Base-by-base conservation (phyloP, 164 flowering plant species). In the Vitis riparia region DNA sequence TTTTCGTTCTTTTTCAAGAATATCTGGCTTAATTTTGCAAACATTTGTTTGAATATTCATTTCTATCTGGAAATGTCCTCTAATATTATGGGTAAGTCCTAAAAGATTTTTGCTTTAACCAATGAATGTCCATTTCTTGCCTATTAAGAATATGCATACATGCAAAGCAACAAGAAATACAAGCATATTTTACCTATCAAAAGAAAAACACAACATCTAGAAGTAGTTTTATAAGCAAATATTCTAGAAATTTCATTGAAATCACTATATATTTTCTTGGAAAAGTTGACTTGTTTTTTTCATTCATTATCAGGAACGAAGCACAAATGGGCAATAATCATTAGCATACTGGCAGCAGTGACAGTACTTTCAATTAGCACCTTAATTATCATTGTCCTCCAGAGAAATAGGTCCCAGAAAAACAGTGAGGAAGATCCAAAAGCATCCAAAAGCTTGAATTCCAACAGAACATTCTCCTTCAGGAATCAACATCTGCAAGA, bases 291-390 rank as follows among this genome's bases (percentile, higher is more conserved):
- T 66, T 23, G 12, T 52, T 66, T 70, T 32, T 63, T 32, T 12
- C 8, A 19, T 48, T 55, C 52, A 60, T 23, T 16, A 55, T 29
- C 80, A 81, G 83, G 76, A 55, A 71, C 0, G 55, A 75, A 14
- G 49, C 77, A 72, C 52, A 73, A 56, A 59, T 72, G 78, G 85
- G 32, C 13, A 11, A 67, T 81, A 66, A 65, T 78, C 17, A 63
- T 85, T 14, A 78, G 75, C 53, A 30, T 85, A 60, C 49, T 81
- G 59, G 63, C 80, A 68, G 49, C 79, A 8, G 76, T 75, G 59
- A 66, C 82, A 4, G 3, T 81, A 19, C 70, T 84, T 63, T 78
- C 80, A 68, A 53, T 80, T 6, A 66, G 55, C 66, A 49, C 75
- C 14, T 48, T 81, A 71, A 29, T 76, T 1, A 16, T 79, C 49